phyloP scores from a whole-genome alignment of 257 asterid genomes.

The Ilex asprella region DNA sequence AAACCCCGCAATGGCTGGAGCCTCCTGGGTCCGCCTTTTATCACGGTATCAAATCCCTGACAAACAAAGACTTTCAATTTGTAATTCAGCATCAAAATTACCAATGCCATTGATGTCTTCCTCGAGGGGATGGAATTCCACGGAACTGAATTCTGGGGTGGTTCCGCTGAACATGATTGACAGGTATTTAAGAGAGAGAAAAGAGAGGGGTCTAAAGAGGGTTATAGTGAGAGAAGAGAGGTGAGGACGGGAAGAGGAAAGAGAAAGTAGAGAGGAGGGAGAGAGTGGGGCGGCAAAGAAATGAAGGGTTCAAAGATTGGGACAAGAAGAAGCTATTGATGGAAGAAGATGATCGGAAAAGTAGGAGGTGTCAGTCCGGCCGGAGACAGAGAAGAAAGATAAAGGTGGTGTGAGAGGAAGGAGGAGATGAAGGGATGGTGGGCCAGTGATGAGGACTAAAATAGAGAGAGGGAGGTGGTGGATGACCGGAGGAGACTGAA shows the following conservation, averaged over 20 bases:
- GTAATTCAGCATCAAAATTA: slow-evolving; percentile 26
- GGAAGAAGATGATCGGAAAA: slow-evolving; percentile 29
- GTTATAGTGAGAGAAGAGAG: slow-evolving; percentile 49
- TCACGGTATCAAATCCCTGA: slow-evolving; percentile 22
- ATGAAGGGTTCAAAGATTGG: slow-evolving; percentile 40
- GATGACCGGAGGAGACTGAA: slow-evolving; percentile 71
- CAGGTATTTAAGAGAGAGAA: slow-evolving; percentile 37
- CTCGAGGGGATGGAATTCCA: slow-evolving; percentile 5
- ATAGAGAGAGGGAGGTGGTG: slow-evolving; percentile 54
- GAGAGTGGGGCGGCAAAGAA: slow-evolving; percentile 38
- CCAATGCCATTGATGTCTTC: neutral
- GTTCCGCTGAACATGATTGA: slow-evolving; percentile 30
- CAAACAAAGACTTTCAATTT: slow-evolving; percentile 46
- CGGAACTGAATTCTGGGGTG: neutral
- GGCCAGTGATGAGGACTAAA: slow-evolving; percentile 29
- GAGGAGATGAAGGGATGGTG: neutral
- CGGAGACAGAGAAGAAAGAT: slow-evolving; percentile 35
- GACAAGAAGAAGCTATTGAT: slow-evolving; percentile 43
- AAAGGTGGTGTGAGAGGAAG: slow-evolving; percentile 5
- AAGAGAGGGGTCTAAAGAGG: slow-evolving; percentile 40
- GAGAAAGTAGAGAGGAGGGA: slow-evolving; percentile 23
- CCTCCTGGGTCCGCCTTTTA: neutral
- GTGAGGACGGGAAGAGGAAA: slow-evolving; percentile 37
- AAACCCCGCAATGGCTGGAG: slow-evolving; percentile 36
- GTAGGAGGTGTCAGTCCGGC: neutral